Percentiles rank a stretch among this genome's conserved stretches.
phyloP scores from a whole-genome alignment of 2,329 filamentous ascomycete species.

The Colletotrichum musae region DNA sequence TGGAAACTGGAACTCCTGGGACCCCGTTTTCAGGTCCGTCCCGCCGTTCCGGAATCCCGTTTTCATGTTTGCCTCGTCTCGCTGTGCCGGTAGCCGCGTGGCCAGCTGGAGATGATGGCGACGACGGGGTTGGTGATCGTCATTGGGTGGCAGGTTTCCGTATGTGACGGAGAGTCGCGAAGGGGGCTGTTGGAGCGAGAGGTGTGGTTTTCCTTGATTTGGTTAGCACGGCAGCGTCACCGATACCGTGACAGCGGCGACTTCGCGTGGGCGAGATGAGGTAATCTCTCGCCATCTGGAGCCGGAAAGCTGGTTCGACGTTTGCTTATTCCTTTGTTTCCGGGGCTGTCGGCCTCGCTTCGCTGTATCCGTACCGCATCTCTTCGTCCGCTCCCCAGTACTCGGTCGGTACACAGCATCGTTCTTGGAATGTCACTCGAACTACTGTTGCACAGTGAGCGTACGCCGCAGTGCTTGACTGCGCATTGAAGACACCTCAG shows the following conservation, averaged over 20 bases:
- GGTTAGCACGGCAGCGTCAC: conserved; percentile 28
- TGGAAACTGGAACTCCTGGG: too few relatives aligned
- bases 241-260: conserved; percentile 23
- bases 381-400: too few relatives aligned
- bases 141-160: not conserved
- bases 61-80: not conserved
- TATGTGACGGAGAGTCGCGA: too few relatives aligned
- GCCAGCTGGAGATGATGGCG: not conserved
- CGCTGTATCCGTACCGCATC: too few relatives aligned
- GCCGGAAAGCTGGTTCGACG: conserved; percentile 7
- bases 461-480: too few relatives aligned
- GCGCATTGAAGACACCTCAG: not conserved
- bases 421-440: too few relatives aligned
- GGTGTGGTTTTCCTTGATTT: conserved; percentile 24
- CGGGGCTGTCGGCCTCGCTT: too few relatives aligned
- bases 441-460: not conserved
- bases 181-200: not conserved
- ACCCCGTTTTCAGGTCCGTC: conserved; percentile 13
- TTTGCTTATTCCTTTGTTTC: not conserved
- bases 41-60: not conserved
- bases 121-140: not conserved
- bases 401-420: too few relatives aligned
- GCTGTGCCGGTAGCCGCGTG: conserved; percentile 10
- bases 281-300: conserved; percentile 21
- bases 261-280: conserved; percentile 22